Percentiles rank a stretch among this genome's conserved stretches.
Evolutionary conservation across 192 early-diverging fungal species (phyloP).

Genomic region (Backusella sp.): DNA sequence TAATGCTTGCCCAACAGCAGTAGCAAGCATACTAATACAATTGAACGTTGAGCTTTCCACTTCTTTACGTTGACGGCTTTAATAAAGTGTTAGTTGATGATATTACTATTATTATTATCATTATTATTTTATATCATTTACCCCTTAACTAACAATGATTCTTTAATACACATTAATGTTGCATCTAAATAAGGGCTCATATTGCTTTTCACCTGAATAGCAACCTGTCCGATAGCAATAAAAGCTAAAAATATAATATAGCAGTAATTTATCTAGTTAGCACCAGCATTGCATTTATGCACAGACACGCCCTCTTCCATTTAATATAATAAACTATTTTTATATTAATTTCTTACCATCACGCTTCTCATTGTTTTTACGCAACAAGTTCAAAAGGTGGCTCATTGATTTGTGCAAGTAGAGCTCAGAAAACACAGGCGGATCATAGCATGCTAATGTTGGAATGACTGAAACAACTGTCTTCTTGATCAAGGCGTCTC

Average conservation of each 20-base stretch:
- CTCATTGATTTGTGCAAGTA: slow-evolving; percentile 73
- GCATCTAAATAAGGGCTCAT: slow-evolving; percentile 81
- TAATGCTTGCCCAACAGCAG: slow-evolving; percentile 86
- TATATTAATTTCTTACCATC: slow-evolving; percentile 27
- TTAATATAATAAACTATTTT: slow-evolving; percentile 30
- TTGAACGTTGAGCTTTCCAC: slow-evolving; percentile 68
- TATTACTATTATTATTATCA: neutral
- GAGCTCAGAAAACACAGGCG: slow-evolving; percentile 62
- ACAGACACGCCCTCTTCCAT: neutral
- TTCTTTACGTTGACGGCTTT: slow-evolving; percentile 51
- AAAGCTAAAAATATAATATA: slow-evolving; percentile 54
- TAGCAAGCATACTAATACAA: slow-evolving; percentile 87
- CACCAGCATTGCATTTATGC: neutral
- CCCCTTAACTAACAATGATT: slow-evolving; percentile 70
- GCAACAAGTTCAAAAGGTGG: slow-evolving; percentile 72
- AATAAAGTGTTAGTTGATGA: neutral
- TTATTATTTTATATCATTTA: slow-evolving; percentile 27
- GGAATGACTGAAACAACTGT: slow-evolving; percentile 87
- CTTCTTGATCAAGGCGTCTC: slow-evolving; percentile 74
- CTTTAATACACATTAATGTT: slow-evolving; percentile 74
- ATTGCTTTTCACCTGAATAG: slow-evolving; percentile 71
- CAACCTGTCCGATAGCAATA: slow-evolving; percentile 82
- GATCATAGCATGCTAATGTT: slow-evolving; percentile 76
- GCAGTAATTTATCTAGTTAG: neutral
- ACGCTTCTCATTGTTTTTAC: slow-evolving; percentile 65